Percentiles rank a stretch among this genome's conserved stretches.
These are phyloP conservation scores for Boletus rubropictus DNA, from an alignment of 768 basidiomycete genomes.

Conservation along the genomic window DNA sequence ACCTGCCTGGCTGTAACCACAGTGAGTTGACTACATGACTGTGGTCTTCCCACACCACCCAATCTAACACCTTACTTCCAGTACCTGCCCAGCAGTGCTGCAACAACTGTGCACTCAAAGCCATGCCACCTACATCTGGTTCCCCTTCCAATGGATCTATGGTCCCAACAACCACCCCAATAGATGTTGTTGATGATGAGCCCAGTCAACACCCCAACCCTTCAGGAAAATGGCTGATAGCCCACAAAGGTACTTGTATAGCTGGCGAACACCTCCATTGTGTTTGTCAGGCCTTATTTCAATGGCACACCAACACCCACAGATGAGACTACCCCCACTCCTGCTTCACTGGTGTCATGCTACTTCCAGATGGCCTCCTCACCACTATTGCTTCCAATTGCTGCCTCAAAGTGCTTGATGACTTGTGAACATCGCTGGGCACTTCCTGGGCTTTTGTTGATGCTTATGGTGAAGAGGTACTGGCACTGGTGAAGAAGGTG, in stretches of 20 bases:
- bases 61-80: too few relatives aligned
- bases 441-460: neutral
- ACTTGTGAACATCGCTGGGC: neutral
- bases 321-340: neutral
- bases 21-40: too few relatives aligned
- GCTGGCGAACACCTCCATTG: neutral
- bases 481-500: neutral
- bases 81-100: too few relatives aligned
- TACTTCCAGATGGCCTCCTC: neutral
- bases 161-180: too few relatives aligned
- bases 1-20: neutral
- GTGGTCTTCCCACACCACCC: too few relatives aligned
- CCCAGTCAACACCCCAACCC: too few relatives aligned
- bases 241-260: neutral
- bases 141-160: too few relatives aligned
- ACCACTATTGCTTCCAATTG: neutral
- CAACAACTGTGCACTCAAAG: too few relatives aligned
- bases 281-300: neutral
- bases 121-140: too few relatives aligned
- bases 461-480: neutral
- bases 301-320: neutral
- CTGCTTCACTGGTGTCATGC: neutral
- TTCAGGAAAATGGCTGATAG: neutral
- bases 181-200: too few relatives aligned
- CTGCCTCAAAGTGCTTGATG: neutral